Percentiles rank a stretch among this genome's conserved stretches.
phyloP scores from a whole-genome alignment of 768 basidiomycete genomes.

The Auriscalpium orientale region DNA sequence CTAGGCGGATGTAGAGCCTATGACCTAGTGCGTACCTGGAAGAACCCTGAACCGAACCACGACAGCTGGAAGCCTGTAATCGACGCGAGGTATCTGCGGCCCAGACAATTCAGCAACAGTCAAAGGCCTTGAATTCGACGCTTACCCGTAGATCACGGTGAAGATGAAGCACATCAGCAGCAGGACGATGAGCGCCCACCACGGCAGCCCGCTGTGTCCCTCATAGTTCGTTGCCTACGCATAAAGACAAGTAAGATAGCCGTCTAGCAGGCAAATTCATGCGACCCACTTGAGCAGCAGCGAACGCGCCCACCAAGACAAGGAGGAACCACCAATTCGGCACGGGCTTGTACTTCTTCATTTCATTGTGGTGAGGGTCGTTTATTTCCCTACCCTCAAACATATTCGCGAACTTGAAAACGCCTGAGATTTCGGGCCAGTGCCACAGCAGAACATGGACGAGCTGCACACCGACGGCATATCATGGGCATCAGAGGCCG shows the following conservation, averaged over 20 bases:
- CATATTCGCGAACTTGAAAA: neutral
- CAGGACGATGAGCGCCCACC: constrained; percentile 22
- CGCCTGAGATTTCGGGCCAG: constrained; percentile 20
- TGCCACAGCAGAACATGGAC: constrained; percentile 31
- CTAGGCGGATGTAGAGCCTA: too few relatives aligned
- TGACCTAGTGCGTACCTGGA: constrained; percentile 1
- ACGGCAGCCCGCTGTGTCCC: constrained; percentile 20
- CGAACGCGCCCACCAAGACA: constrained; percentile 15
- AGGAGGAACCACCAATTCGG: constrained; percentile 19
- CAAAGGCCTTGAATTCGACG: neutral
- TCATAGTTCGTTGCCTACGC: constrained; percentile 19
- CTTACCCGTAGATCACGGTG: constrained; percentile 14
- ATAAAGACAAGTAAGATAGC: too few relatives aligned
- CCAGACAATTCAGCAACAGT: neutral
- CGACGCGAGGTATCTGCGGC: constrained; percentile 1
- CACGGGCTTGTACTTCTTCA: constrained; percentile 16
- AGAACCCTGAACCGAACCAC: constrained; percentile 14
- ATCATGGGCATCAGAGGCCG: neutral
- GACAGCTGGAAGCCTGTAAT: constrained; percentile 14
- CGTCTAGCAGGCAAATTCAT: too few relatives aligned
- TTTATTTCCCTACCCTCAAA: neutral
- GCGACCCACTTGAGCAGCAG: constrained; percentile 16
- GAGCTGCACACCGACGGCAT: constrained; percentile 1
- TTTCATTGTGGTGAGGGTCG: constrained; percentile 16
- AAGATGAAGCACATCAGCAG: constrained; percentile 23